These are phyloP conservation scores for Podila minutissima DNA, from an alignment of 192 early-diverging fungal genomes.

Conservation along the genomic window DNA sequence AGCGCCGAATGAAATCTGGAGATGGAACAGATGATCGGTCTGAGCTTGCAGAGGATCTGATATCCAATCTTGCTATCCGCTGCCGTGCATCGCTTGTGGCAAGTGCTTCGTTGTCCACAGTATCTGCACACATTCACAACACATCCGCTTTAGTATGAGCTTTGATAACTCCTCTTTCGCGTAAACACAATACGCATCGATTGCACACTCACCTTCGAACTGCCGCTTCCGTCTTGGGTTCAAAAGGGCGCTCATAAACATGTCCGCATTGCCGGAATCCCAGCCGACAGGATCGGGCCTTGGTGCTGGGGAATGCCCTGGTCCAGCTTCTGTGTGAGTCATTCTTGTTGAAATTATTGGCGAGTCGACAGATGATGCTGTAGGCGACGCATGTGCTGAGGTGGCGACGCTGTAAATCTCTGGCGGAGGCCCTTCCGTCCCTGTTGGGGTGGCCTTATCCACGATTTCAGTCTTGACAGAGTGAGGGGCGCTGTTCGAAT, in stretches of 20 bases:
- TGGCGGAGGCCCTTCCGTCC: neutral
- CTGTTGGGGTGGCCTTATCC: slow-evolving; percentile 18
- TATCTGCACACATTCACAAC: slow-evolving; percentile 14
- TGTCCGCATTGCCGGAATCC: slow-evolving; percentile 14
- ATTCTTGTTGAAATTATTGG: slow-evolving; percentile 29
- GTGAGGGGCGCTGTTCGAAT: slow-evolving; percentile 2
- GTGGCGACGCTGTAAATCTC: slow-evolving; percentile 18
- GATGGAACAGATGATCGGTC: slow-evolving; percentile 27
- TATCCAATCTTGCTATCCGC: slow-evolving; percentile 35
- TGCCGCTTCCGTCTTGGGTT: slow-evolving; percentile 39
- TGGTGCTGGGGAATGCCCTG: slow-evolving; percentile 1
- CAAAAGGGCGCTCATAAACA: slow-evolving; percentile 27
- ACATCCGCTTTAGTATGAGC: neutral
- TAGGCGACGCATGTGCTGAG: slow-evolving; percentile 20
- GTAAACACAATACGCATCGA: neutral
- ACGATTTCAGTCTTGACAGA: slow-evolving; percentile 42
- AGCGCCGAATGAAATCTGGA: slow-evolving; percentile 25
- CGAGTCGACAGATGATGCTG: slow-evolving; percentile 24
- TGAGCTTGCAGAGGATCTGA: slow-evolving; percentile 33
- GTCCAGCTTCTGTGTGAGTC: slow-evolving; percentile 13
- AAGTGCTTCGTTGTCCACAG: slow-evolving; percentile 24
- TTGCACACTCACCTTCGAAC: slow-evolving; percentile 28
- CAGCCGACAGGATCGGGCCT: neutral
- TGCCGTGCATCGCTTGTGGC: slow-evolving; percentile 38
- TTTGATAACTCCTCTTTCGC: no score